Conservation (phyloP, 192 early-diverging fungal genomes). For the Kickxella alabastrina region DNA sequence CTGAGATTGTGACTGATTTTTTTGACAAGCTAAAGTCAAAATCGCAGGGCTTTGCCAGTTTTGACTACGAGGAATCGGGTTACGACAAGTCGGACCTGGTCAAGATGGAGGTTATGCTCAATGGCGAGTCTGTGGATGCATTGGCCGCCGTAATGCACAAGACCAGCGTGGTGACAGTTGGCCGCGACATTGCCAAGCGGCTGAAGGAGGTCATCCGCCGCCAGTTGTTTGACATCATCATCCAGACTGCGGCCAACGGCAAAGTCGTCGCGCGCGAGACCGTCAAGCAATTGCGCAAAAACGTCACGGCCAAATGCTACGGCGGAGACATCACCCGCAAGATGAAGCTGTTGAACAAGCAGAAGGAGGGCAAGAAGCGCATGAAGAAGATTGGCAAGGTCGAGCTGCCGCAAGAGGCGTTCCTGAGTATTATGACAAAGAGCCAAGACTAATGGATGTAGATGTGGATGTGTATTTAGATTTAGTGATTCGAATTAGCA, state of each 20-base stretch:
- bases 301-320: slow-evolving; percentile 97
- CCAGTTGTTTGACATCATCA: slow-evolving; percentile 92
- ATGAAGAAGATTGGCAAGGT: slow-evolving; percentile 88
- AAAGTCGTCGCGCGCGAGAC: slow-evolving; percentile 85
- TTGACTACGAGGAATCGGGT: slow-evolving; percentile 95
- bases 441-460: slow-evolving; percentile 3
- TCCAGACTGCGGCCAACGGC: slow-evolving; percentile 83
- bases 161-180: slow-evolving; percentile 61
- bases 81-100: slow-evolving; percentile 84
- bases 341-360: slow-evolving; percentile 95
- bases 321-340: slow-evolving; percentile 95
- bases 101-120: slow-evolving; percentile 88
- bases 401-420: slow-evolving; percentile 90
- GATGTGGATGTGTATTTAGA: too few species aligned
- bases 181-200: slow-evolving; percentile 77
- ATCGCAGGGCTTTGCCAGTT: slow-evolving; percentile 77
- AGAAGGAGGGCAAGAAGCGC: slow-evolving; percentile 95
- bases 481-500: too few species aligned
- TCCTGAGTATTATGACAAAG: slow-evolving; percentile 53
- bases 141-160: slow-evolving; percentile 85
- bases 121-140: slow-evolving; percentile 89
- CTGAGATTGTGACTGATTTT: slow-evolving; percentile 94
- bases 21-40: slow-evolving; percentile 90
- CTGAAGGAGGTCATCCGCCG: slow-evolving; percentile 80
- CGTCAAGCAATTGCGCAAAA: slow-evolving; percentile 82